Evolutionary conservation across 345 rosid species (phyloP).

Genomic region (Acer campestre): DNA sequence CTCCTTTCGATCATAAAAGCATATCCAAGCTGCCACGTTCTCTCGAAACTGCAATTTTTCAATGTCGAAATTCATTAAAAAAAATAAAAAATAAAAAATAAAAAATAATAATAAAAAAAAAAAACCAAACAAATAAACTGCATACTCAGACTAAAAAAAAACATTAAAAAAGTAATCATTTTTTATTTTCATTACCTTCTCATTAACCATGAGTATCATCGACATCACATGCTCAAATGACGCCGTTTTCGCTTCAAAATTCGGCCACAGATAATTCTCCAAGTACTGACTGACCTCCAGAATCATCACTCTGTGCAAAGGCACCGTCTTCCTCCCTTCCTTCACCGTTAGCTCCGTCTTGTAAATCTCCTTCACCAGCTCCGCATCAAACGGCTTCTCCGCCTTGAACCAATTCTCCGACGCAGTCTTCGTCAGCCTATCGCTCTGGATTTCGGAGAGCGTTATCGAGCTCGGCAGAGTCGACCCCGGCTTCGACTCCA

Average conservation of each 20-base stretch:
- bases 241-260: conserved; percentile 74
- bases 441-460: conserved; percentile 87
- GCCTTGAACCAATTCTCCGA: conserved; percentile 74
- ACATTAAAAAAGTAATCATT: not conserved
- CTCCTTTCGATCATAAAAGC: conserved; percentile 82
- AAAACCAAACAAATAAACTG: not conserved
- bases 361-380: conserved; percentile 82
- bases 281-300: conserved; percentile 94
- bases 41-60: conserved; percentile 76
- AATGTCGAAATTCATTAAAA: conserved; percentile 14
- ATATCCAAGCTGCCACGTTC: conserved; percentile 96
- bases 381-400: conserved; percentile 65
- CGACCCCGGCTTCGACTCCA: conserved; percentile 63
- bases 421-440: conserved; percentile 79
- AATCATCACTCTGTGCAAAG: conserved; percentile 92
- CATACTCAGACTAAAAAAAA: not conserved
- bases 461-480: conserved; percentile 79
- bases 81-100: no score
- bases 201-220: conserved; percentile 95
- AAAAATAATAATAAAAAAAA: no score
- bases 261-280: conserved; percentile 96
- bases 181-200: conserved; percentile 52
- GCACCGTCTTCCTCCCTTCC: conserved; percentile 82
- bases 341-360: conserved; percentile 71
- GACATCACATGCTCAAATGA: conserved; percentile 96